phyloP scores from a whole-genome alignment of 2,329 filamentous ascomycete genomes.

The Microsporum canis region DNA sequence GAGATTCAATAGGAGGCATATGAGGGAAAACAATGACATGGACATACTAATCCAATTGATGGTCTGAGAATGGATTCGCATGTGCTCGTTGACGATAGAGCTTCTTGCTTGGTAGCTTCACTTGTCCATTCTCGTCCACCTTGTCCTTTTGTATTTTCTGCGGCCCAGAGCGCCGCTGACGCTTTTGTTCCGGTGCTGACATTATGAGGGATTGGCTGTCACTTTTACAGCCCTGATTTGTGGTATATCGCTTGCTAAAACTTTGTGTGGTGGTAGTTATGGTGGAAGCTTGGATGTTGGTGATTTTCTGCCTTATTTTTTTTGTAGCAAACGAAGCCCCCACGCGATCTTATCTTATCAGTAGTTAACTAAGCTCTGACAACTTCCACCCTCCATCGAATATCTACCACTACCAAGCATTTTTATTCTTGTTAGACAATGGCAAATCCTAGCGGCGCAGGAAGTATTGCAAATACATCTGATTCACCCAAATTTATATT shows the following conservation, averaged over 20 bases:
- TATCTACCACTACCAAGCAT: not conserved
- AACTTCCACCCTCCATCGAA: not conserved
- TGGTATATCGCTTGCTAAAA: slow-evolving; percentile 13
- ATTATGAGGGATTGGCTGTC: not conserved
- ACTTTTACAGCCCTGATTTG: not conserved
- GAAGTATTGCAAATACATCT: too few relatives aligned
- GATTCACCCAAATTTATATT: slow-evolving; percentile 25
- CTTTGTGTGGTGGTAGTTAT: not conserved
- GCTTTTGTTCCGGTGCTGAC: slow-evolving; percentile 38
- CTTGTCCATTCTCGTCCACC: slow-evolving; percentile 11
- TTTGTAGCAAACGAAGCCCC: not conserved
- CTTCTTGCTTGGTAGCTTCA: slow-evolving; percentile 70
- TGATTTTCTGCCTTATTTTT: not conserved
- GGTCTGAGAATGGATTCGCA: slow-evolving; percentile 96
- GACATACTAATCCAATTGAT: slow-evolving; percentile 73
- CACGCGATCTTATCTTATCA: slow-evolving; percentile 8
- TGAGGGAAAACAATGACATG: not conserved
- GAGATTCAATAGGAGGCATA: not conserved
- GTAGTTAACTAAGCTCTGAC: not conserved
- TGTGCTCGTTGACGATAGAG: slow-evolving; percentile 95
- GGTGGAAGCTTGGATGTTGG: not conserved
- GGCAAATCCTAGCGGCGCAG: not conserved
- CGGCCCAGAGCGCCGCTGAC: slow-evolving; percentile 56
- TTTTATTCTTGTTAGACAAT: not conserved
- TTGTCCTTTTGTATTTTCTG: slow-evolving; percentile 39